Conservation (phyloP, 495 filamentous ascomycete genomes). For the Penicillium lividum region DNA sequence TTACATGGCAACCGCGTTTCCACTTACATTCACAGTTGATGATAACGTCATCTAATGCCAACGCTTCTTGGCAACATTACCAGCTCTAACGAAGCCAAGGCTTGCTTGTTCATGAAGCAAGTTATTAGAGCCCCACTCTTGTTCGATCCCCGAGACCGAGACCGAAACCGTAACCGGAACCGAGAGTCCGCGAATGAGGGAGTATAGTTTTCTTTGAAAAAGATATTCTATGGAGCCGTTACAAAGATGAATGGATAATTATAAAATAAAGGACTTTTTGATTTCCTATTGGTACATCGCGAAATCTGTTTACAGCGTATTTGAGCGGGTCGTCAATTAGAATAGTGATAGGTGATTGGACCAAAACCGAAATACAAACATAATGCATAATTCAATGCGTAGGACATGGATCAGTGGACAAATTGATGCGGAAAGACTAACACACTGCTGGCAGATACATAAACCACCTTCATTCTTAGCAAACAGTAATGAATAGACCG, state of each 20-base stretch:
- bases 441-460: neutral
- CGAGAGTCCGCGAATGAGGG: neutral
- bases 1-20: no score
- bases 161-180: neutral
- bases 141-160: no score
- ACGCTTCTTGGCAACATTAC: no score
- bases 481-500: conserved; percentile 17
- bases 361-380: neutral
- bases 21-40: no score
- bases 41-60: no score
- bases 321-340: neutral
- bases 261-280: neutral
- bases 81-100: no score
- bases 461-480: neutral
- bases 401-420: neutral
- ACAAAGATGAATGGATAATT: neutral
- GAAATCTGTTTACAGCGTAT: neutral
- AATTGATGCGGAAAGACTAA: neutral
- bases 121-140: no score
- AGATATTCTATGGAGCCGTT: neutral
- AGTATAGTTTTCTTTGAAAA: neutral
- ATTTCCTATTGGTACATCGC: neutral
- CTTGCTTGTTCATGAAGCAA: no score
- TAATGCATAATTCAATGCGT: neutral
- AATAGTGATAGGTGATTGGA: neutral